Evolutionary conservation across 176 grass and related monocot species (phyloP).

Genomic region (Musa itinerans): DNA sequence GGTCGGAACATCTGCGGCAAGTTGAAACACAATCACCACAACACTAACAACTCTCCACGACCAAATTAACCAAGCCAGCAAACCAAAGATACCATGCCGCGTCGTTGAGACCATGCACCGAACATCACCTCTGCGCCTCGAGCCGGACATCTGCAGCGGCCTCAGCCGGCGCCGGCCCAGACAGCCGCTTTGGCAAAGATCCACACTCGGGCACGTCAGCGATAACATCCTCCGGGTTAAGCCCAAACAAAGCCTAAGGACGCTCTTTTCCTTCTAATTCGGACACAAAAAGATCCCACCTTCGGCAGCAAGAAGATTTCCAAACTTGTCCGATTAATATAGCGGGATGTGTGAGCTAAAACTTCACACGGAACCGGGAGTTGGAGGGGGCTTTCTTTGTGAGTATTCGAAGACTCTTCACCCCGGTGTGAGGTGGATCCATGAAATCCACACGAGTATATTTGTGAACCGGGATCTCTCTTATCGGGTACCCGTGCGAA

Average conservation of each 20-base stretch:
- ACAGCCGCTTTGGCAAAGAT: slow-evolving; percentile 37
- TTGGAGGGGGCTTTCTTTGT: not conserved
- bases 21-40: not conserved
- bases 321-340: not conserved
- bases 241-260: not conserved
- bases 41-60: not conserved
- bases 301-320: not conserved
- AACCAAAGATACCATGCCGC: slow-evolving; percentile 34
- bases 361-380: not conserved
- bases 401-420: not conserved
- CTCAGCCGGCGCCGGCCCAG: not conserved
- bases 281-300: not conserved
- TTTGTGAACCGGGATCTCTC: slow-evolving; percentile 2
- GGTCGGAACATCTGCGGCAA: slow-evolving; percentile 31
- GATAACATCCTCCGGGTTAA: slow-evolving; percentile 44
- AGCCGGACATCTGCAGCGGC: slow-evolving; percentile 18
- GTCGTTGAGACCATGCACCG: slow-evolving; percentile 49
- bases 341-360: not conserved
- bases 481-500: not conserved
- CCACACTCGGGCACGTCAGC: slow-evolving; percentile 43
- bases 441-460: slow-evolving; percentile 4
- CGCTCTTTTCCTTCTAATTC: not conserved
- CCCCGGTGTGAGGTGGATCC: not conserved
- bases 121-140: slow-evolving; percentile 52
- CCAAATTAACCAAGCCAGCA: not conserved